Evolutionary conservation across 2,329 filamentous ascomycete genomes (phyloP), one percentile per base, ranked within the genome.

Genomic region (Orbilia ellipsospora): DNA sequence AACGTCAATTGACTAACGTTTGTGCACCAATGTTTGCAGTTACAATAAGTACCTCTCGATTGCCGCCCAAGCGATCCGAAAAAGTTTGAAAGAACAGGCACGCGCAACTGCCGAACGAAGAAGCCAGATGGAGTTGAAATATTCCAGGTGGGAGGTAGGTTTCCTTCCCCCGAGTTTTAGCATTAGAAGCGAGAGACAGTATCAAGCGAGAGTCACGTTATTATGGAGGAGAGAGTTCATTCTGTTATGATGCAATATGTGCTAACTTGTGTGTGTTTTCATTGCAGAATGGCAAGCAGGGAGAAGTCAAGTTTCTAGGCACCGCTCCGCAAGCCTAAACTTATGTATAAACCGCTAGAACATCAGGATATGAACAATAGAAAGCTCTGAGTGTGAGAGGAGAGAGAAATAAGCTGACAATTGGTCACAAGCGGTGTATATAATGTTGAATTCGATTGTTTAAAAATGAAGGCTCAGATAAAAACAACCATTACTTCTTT

Each of bases 21-120:
- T n/a, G 7, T 36, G 13, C 28, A 42, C 20, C 18, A 55, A 48
- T 20, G 42, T 55, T 45, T 78, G 75, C 84, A 99, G 95, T 87
- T 99, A 99, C 92, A 99, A 99, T 91, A 95, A 94, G 87, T 98
- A 97, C 90, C 90, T 99, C 83, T 90, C 94, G 83, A 89, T 99
- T 86, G 93, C 95, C 82, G 90, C 94, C 85, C 93, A 94, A 85
- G 92, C 92, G 83, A 92, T 99, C 84, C 95, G 96, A 86, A 92
- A 93, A 84, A 96, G 93, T 84, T 88, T 99, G 84, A 97, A 98
- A 88, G 95, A 99, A 82, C 92, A 95, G 73, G 91, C 93, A 87
- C 90, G 95, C 86, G 84, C 97, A 80, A 83, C 84, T 80, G 93
- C 94, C 79, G 95, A 98, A 89, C 90, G 92, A 83, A 90, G 95